Base-by-base conservation (phyloP, 2,329 filamentous ascomycete genomes). In the Ophiocordyceps camponoti-leonardi region DNA sequence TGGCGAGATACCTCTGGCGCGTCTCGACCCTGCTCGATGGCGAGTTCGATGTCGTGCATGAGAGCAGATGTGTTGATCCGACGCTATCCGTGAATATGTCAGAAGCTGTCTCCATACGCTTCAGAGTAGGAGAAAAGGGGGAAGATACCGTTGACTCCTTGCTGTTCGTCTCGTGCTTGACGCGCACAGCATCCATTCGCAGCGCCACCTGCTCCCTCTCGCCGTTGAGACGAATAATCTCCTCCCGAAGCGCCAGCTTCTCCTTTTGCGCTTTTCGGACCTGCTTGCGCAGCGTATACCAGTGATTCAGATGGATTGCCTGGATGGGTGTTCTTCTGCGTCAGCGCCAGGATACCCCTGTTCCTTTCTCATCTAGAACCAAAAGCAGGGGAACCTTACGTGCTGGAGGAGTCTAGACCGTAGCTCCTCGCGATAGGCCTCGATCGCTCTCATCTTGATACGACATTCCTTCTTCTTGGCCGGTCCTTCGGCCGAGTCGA, bases 1-100 rank as follows among this genome's bases (percentile, higher is more conserved):
- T 67, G 63, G 1, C 61, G 55, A 1, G 66, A 58, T 12, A 72
- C 58, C 22, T 71, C 66, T 1, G 68, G 62, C 1, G 70, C 72
- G 22, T 68, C 67, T 5, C 66, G 65, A 37, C 69, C 68, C 41
- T 68, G 67, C 43, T 72, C 67, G 11, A 73, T 64, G 0, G 72
- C 75, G 18, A 80, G 58, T 45, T 81, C 77, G 46, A 81, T 69
- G 47, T 80, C 73, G 50, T 81, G 71, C 67, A 81, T 73, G 7
- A 70, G 59, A 4, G 69, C 66, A 18, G 78, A 81, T 16, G 79
- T 63, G 11, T 68, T 64, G 14, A 77, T 63, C 49, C 71, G 67
- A 49, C 70, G 64, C 56, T 63, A 23, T 0, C 37, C 4, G 13
- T 23, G 12, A 18, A n/a, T n/a, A n/a, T n/a, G 26, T 12, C 16